Evolutionary conservation across 331 rosid species (phyloP).

Genomic region (Acacia pycnantha): DNA sequence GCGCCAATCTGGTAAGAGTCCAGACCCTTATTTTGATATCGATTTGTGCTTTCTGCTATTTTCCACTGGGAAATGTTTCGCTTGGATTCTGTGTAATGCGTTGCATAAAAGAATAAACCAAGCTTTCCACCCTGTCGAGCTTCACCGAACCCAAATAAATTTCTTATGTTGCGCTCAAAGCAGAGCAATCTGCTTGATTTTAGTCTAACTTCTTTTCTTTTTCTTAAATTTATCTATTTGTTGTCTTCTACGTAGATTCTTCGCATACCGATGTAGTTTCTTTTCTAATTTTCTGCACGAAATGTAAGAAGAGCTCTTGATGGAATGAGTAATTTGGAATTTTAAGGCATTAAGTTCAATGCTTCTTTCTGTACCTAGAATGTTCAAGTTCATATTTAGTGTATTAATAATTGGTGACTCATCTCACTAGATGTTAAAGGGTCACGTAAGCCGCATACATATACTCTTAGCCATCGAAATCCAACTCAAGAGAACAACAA

Average conservation of each 20-base stretch:
- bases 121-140: background rate
- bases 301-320: background rate
- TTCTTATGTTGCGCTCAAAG: background rate
- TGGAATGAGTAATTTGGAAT: background rate
- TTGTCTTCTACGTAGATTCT: background rate
- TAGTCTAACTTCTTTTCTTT: background rate
- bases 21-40: background rate
- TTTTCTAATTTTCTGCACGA: background rate
- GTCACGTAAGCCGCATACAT: background rate
- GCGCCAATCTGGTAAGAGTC: slow-evolving; percentile 57
- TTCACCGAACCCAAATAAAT: slow-evolving; percentile 6
- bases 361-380: background rate
- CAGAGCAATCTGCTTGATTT: slow-evolving; percentile 6
- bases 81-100: slow-evolving; percentile 18
- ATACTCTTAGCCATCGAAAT: background rate
- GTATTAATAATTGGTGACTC: background rate
- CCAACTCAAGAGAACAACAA: background rate
- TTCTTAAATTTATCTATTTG: background rate
- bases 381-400: background rate
- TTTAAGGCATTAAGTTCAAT: background rate
- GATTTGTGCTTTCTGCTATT: background rate
- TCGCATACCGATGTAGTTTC: background rate
- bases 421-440: background rate
- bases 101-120: background rate
- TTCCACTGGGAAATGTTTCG: background rate